Evolutionary conservation across 441 rosid genomes (phyloP).

Genomic region (Populus hybrid): DNA sequence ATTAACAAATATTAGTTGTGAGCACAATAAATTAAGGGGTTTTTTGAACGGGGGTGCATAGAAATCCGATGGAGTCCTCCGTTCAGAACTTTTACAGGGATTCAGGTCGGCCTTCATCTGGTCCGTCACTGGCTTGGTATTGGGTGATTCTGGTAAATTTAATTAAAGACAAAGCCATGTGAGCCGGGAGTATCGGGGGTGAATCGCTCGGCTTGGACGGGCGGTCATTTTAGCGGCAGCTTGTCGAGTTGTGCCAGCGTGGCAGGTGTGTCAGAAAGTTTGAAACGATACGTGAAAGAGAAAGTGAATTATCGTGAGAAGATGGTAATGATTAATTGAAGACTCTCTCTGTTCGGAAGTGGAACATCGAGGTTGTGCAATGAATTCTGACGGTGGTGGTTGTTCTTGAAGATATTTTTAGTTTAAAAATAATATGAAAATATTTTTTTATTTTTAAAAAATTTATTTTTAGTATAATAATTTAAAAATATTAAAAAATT

Average conservation of each 20-base stretch:
- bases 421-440: no score
- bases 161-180: constrained; percentile 15
- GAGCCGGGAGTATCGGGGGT: constrained; percentile 14
- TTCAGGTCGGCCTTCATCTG: background rate
- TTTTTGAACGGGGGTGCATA: background rate
- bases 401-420: no score
- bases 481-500: no score
- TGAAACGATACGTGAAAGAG: constrained; percentile 7
- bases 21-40: background rate
- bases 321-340: background rate
- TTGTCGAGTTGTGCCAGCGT: constrained; percentile 13
- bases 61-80: background rate
- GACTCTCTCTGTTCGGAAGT: background rate
- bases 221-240: constrained; percentile 11
- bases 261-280: constrained; percentile 19
- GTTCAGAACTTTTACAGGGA: background rate
- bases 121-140: background rate
- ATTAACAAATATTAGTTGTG: background rate
- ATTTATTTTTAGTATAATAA: no score
- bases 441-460: no score
- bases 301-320: constrained; percentile 5
- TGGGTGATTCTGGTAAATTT: constrained; percentile 20
- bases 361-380: no score
- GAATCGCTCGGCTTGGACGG: constrained; percentile 5
- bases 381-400: no score